Percentiles rank a stretch among this genome's conserved stretches.
phyloP scores from a whole-genome alignment of 2,329 filamentous ascomycete genomes.

The Fusarium sp. region DNA sequence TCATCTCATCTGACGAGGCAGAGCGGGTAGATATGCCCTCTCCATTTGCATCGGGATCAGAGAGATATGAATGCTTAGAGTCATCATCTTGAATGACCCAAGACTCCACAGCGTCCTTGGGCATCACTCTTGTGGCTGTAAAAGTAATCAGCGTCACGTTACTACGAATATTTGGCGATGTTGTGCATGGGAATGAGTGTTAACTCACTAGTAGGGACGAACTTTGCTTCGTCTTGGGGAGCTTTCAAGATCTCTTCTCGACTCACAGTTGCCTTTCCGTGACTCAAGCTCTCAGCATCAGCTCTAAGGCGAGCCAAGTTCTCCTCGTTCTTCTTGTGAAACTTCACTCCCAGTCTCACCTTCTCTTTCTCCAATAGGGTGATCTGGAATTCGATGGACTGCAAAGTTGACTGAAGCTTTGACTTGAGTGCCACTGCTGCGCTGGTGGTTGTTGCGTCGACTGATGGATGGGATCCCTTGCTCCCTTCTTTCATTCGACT shows the following conservation, averaged over 20 bases:
- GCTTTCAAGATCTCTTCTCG: too few relatives aligned
- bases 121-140: not conserved
- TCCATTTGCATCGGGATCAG: not conserved
- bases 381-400: not conserved
- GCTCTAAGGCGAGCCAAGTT: too few relatives aligned
- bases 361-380: too few relatives aligned
- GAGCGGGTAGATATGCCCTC: not conserved
- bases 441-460: too few relatives aligned
- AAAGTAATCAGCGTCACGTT: not conserved
- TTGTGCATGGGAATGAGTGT: too few relatives aligned
- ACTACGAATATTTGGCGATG: too few relatives aligned
- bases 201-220: too few relatives aligned
- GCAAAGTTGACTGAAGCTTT: not conserved
- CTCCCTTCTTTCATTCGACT: fast-evolving
- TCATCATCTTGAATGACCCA: not conserved
- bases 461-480: not conserved
- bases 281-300: too few relatives aligned
- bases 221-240: too few relatives aligned
- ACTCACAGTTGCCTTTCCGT: too few relatives aligned
- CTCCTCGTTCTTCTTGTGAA: not conserved
- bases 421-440: not conserved
- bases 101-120: fast-evolving
- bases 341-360: not conserved
- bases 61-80: too few relatives aligned
- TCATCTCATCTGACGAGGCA: not conserved